Conservation (phyloP, 495 filamentous ascomycete genomes). For the Penicillium waksmanii region DNA sequence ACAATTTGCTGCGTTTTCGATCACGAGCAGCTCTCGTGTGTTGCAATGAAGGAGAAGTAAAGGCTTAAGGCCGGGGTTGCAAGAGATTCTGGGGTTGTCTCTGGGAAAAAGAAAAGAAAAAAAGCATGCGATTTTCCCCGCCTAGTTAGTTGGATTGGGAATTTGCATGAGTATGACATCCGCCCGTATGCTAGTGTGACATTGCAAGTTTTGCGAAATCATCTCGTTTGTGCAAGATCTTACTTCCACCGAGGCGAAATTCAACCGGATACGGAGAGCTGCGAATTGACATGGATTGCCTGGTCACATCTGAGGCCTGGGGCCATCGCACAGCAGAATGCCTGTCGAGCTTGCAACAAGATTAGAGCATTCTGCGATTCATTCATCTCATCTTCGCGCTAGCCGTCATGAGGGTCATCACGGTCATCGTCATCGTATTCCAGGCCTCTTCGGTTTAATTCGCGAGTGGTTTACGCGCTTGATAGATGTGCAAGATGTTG, state of each 20-base stretch:
- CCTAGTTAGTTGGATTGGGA: not conserved
- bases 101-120: not conserved
- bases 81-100: not conserved
- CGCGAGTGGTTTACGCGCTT: conserved; percentile 45
- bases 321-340: not conserved
- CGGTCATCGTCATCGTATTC: too few relatives aligned
- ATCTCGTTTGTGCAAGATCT: too few relatives aligned
- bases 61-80: not conserved
- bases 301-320: not conserved
- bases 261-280: not conserved
- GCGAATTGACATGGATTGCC: not conserved
- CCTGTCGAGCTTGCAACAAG: not conserved
- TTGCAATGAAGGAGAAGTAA: not conserved
- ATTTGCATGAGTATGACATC: not conserved
- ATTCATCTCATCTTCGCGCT: not conserved
- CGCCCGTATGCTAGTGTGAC: not conserved
- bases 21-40: not conserved
- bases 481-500: conserved; percentile 68
- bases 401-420: not conserved
- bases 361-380: not conserved
- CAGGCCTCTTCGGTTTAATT: conserved; percentile 9
- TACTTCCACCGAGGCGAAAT: not conserved
- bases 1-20: not conserved
- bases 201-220: not conserved
- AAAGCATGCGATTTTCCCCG: not conserved